A percentile compares a stretch with the other conserved stretches of the same genome.
These are phyloP conservation scores for Micractinium conductrix DNA, from an alignment of 139 green algal species.

Conservation along the genomic window DNA sequence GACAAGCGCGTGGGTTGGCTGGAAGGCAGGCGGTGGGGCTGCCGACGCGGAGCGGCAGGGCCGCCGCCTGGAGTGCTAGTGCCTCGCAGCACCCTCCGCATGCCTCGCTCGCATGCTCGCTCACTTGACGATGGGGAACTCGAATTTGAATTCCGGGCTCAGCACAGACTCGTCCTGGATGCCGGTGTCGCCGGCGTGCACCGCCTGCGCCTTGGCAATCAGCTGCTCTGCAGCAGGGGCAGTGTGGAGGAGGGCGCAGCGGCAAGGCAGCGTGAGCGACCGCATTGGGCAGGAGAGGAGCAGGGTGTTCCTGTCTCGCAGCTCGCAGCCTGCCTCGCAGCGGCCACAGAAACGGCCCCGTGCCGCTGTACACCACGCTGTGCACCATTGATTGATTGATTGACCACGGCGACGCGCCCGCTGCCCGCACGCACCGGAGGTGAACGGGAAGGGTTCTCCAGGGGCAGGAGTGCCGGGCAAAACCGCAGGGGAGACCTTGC, in stretches of 20 bases:
- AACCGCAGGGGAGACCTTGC: slow-evolving; percentile 13
- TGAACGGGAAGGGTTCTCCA: slow-evolving; percentile 47
- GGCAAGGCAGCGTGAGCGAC: no score
- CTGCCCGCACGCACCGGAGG: background rate
- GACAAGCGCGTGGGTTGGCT: no score
- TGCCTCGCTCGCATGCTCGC: no score
- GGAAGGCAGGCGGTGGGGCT: no score
- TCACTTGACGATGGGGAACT: slow-evolving; percentile 44
- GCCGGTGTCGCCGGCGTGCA: slow-evolving; percentile 41
- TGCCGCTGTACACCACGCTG: no score
- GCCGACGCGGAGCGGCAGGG: no score
- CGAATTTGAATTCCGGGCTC: slow-evolving; percentile 62
- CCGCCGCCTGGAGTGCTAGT: no score
- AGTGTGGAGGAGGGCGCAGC: no score
- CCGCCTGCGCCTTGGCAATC: slow-evolving; percentile 49
- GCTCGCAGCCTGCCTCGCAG: no score
- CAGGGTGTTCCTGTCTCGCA: background rate
- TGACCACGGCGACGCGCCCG: no score
- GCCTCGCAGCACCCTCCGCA: no score
- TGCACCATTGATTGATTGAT: background rate
- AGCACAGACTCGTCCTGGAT: slow-evolving; percentile 43
- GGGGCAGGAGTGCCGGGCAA: slow-evolving; percentile 25
- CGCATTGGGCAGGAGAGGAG: background rate
- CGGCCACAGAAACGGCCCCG: background rate
- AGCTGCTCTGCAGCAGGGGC: slow-evolving; percentile 41